Evolutionary conservation across 2,329 filamentous ascomycete species (phyloP), one percentile per base, ranked within the genome.

Genomic region (Esteya vermicola): DNA sequence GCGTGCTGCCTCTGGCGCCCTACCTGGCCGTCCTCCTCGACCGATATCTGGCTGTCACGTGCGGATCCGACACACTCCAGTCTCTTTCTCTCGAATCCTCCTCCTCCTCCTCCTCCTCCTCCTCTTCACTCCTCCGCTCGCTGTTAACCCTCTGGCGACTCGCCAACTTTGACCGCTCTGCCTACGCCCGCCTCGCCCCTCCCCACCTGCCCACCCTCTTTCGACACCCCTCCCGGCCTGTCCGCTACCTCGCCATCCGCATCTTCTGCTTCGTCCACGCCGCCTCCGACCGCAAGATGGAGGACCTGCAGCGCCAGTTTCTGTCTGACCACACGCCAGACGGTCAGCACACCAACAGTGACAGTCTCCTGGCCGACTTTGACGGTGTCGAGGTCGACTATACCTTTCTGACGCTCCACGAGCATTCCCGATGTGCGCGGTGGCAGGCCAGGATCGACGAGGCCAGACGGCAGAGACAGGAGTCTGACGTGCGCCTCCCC

Each of bases 241-340:
- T 93, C 38, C 75, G 82, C 58, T 94, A 88, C 57, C 67, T 96
- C 45, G 81, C 86, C 13, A 71, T 93, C 41, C 75, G 85, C 47
- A 75, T 88, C 43, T 82, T 94, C 48, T 86, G 81, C 52, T 67
- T 85, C 46, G 75, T 85, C 42, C 74, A 93, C 50, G 76, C 77
- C 51, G 82, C 82, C 23, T 81, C 91, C 4, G 91, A 98, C 57
- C 65, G 70, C 47, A 84, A 84, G 46, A 68, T 82, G 36, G 80
- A 93, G 52, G 65, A 72, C 36, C 78, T 93, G 56, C 60, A 93
- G 25, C 60, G 64, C 36, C 67, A 72, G 51, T 69, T 86, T 56
- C 63, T 89, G 41, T 76, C 73, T 35, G 62, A 26, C 10, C n/a
- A n/a, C n/a, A n/a, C n/a, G n/a, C n/a, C n/a, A n/a, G n/a, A n/a